Conservation (phyloP, 129 eudicot species). For the Daucus carota region DNA sequence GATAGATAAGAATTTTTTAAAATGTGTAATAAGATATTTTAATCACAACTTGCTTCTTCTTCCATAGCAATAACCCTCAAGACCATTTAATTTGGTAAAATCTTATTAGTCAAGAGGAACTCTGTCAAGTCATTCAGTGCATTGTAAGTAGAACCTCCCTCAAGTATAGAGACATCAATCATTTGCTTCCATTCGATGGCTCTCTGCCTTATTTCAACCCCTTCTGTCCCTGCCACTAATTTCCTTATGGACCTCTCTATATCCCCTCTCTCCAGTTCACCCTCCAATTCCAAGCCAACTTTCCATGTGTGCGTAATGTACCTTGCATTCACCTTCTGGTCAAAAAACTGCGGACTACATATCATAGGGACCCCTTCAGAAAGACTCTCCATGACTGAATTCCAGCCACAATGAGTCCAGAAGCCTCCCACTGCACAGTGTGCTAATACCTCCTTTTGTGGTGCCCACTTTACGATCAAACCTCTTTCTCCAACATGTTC, state of each 20-base stretch:
- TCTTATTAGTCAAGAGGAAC: background rate
- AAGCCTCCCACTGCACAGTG: conserved; percentile 19
- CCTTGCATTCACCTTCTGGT: conserved; percentile 15
- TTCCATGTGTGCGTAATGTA: conserved; percentile 9
- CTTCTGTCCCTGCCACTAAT: conserved; percentile 21
- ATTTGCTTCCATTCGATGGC: conserved; percentile 13
- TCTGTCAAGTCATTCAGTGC: conserved; percentile 17
- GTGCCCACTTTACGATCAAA: conserved; percentile 20
- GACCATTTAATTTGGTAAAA: background rate
- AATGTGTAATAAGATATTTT: no score
- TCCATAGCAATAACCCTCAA: background rate
- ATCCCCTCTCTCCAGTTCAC: background rate
- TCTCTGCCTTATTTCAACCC: conserved; percentile 25
- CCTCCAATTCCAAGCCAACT: conserved; percentile 6
- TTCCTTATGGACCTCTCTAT: conserved; percentile 20
- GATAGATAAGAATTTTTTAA: no score
- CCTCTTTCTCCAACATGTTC: conserved; percentile 18
- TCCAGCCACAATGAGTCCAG: conserved; percentile 27
- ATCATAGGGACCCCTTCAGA: conserved; percentile 22
- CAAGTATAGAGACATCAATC: background rate
- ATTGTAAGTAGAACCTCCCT: conserved; percentile 23
- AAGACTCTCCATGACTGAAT: conserved; percentile 24
- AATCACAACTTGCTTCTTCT: background rate
- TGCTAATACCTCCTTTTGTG: conserved; percentile 20
- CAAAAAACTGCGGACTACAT: conserved; percentile 5